Percentiles rank a stretch among this genome's conserved stretches.
phyloP scores from a whole-genome alignment of 164 flowering plant genomes.

The Pachysandra terminalis region DNA sequence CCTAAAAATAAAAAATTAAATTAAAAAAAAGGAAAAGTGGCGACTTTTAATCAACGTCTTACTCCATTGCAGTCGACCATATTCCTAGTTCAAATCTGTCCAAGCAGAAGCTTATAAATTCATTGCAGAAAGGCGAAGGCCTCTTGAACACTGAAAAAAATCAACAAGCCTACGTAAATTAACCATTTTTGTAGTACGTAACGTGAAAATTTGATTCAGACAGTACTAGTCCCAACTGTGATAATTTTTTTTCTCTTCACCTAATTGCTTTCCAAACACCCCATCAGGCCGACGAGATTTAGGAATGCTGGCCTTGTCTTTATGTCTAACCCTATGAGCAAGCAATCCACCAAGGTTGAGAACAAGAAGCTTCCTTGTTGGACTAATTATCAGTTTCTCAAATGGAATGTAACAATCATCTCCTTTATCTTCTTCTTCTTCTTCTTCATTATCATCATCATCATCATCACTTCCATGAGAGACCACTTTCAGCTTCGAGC shows the following conservation, averaged over 20 bases:
- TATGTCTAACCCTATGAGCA: neutral
- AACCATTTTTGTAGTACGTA: neutral
- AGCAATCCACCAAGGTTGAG: neutral
- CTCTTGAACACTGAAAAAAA: slow-evolving; percentile 34
- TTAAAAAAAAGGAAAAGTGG: neutral
- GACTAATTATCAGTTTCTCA: neutral
- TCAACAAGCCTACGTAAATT: neutral
- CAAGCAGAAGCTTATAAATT: slow-evolving; percentile 42
- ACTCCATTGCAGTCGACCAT: slow-evolving; percentile 46
- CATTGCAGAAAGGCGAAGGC: slow-evolving; percentile 38
- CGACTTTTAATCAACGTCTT: neutral
- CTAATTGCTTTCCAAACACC: neutral
- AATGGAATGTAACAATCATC: neutral
- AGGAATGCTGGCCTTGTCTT: neutral
- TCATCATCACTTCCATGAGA: neutral
- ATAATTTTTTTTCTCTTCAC: neutral
- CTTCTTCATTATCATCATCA: too few species aligned
- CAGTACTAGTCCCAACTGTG: neutral
- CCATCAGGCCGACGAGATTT: neutral
- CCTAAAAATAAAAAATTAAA: neutral
- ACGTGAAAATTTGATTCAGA: too few species aligned
- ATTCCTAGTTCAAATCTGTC: slow-evolving; percentile 46
- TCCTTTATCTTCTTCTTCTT: neutral
- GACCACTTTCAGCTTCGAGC: neutral
- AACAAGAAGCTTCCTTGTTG: neutral